These are phyloP conservation scores for Cyberlindnera sargentensis DNA, from an alignment of 805 yeast species.

Conservation along the genomic window DNA sequence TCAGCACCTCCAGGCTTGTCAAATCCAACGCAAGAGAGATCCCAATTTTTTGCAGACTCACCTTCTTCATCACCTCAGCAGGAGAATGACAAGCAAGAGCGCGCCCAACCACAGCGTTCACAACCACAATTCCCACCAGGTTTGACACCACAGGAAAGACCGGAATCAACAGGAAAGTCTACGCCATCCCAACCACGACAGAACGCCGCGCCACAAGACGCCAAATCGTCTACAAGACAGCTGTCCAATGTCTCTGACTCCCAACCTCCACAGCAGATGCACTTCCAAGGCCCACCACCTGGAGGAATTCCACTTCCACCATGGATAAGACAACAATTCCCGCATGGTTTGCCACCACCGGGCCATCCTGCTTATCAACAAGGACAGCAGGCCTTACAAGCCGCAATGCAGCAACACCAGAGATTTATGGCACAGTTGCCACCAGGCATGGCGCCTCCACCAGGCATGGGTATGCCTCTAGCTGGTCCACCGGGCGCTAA, in stretches of 20 bases:
- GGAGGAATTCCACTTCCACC: slow-evolving; percentile 11
- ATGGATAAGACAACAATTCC: slow-evolving; percentile 11
- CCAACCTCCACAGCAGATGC: slow-evolving; percentile 4
- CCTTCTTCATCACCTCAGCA: slow-evolving; percentile 4
- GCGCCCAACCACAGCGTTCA: slow-evolving; percentile 6
- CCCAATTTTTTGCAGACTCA: slow-evolving; percentile 11
- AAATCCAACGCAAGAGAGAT: slow-evolving; percentile 3
- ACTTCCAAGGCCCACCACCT: slow-evolving; percentile 1
- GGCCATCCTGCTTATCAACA: neutral
- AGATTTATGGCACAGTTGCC: neutral
- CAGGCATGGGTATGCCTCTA: no score
- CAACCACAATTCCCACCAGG: slow-evolving; percentile 19
- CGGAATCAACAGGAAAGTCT: slow-evolving; percentile 6
- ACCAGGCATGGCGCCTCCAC: slow-evolving; percentile 1
- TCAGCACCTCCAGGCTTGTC: slow-evolving; percentile 4
- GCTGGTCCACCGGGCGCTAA: no score
- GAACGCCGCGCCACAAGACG: neutral
- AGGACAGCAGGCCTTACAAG: no score
- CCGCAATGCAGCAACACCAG: neutral
- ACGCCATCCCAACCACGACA: slow-evolving; percentile 7
- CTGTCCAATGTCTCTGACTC: neutral
- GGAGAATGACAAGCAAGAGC: neutral
- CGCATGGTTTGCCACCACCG: slow-evolving; percentile 3
- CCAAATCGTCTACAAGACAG: neutral
- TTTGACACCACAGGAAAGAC: slow-evolving; percentile 3